Conservation (phyloP, 352 stramenopile genomes). For the Globisporangium spinosum region DNA sequence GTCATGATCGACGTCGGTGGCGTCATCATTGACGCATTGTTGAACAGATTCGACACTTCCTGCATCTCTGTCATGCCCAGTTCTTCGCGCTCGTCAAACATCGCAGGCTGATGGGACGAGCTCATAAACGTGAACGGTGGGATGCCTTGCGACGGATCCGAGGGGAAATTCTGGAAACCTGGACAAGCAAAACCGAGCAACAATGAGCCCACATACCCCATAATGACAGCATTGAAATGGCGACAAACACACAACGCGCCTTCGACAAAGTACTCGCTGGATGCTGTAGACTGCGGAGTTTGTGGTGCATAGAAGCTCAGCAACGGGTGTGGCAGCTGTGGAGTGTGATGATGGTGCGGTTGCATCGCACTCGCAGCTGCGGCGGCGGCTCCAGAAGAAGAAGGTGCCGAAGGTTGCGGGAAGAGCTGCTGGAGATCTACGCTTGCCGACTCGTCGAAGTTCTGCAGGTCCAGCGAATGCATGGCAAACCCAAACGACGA, state of each 20-base stretch:
- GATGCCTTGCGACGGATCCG: slow-evolving; percentile 3
- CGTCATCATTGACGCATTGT: slow-evolving; percentile 17
- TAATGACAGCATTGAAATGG: not conserved
- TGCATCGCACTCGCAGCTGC: not conserved
- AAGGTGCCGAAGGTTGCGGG: not conserved
- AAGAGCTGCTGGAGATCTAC: slow-evolving; percentile 25
- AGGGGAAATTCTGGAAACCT: slow-evolving; percentile 17
- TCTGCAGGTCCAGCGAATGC: slow-evolving; percentile 18
- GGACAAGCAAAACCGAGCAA: not conserved
- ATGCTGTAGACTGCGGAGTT: not conserved
- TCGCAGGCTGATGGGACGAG: slow-evolving; percentile 7
- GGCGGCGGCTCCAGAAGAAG: not conserved
- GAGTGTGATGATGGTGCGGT: slow-evolving; percentile 4
- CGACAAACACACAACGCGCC: not conserved
- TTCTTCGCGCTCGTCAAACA: slow-evolving; percentile 17
- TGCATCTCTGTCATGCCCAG: slow-evolving; percentile 14
- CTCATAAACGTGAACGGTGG: slow-evolving; percentile 9
- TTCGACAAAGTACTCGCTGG: slow-evolving; percentile 20
- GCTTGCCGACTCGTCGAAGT: slow-evolving; percentile 19
- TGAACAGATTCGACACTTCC: slow-evolving; percentile 17
- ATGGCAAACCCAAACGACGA: slow-evolving; percentile 14
- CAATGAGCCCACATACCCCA: not conserved
- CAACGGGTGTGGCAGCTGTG: not conserved
- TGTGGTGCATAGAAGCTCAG: slow-evolving; percentile 13
- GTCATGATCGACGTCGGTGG: slow-evolving; percentile 17